These are phyloP conservation scores for Agrocybe chaxingu DNA, from an alignment of 768 basidiomycete genomes.

Conservation along the genomic window DNA sequence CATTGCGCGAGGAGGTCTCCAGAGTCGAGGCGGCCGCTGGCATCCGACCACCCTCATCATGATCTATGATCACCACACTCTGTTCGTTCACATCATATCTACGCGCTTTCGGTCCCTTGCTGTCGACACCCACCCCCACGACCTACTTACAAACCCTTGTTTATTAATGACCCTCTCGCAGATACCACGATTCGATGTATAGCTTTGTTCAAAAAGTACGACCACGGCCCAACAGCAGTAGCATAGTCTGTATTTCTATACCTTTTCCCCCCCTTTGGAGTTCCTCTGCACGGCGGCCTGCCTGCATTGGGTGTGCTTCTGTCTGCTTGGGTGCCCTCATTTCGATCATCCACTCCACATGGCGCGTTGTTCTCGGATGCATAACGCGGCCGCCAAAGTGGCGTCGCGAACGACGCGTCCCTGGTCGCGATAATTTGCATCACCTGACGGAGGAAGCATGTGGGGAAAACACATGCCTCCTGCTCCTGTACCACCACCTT, in stretches of 20 bases:
- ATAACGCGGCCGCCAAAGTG: neutral
- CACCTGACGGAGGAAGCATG: slow-evolving; percentile 14
- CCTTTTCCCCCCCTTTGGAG: too few relatives aligned
- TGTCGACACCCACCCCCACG: slow-evolving; percentile 8
- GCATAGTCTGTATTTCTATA: too few relatives aligned
- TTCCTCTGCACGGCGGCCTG: too few relatives aligned
- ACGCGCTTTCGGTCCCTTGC: slow-evolving; percentile 1
- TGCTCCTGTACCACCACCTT: slow-evolving; percentile 16
- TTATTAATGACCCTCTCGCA: neutral
- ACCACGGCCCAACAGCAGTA: too few relatives aligned
- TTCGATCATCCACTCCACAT: too few relatives aligned
- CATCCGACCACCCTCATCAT: slow-evolving; percentile 30
- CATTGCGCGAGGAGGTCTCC: slow-evolving; percentile 64
- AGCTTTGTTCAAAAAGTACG: too few relatives aligned
- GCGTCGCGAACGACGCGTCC: slow-evolving; percentile 11
- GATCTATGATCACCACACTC: slow-evolving; percentile 1
- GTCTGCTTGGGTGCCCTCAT: too few relatives aligned
- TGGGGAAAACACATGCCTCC: slow-evolving; percentile 19
- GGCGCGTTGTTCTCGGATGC: neutral
- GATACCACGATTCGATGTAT: too few relatives aligned
- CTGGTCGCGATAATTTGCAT: slow-evolving; percentile 12
- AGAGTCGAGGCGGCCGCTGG: slow-evolving; percentile 68
- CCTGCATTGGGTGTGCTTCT: too few relatives aligned
- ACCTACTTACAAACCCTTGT: neutral
- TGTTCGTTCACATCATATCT: neutral